Evolutionary conservation across 345 rosid genomes (phyloP).

Genomic region (Boechera divaricarpa): DNA sequence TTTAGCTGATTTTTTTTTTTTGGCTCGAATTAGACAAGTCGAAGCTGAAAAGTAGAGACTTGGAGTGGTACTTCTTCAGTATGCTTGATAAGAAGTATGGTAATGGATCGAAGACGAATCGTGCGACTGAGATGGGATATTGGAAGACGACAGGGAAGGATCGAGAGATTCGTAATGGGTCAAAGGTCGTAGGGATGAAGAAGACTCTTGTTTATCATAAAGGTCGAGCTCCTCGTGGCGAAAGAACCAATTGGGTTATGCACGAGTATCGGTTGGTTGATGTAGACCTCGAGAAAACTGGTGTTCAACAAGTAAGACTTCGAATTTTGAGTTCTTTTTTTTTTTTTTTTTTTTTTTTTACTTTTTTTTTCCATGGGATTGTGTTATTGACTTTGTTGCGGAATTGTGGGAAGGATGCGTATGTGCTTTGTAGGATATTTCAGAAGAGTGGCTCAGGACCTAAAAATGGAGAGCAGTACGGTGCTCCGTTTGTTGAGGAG

Average conservation of each 20-base stretch:
- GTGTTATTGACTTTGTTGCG: slow-evolving; percentile 28
- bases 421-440: slow-evolving; percentile 88
- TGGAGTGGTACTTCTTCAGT: slow-evolving; percentile 97
- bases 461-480: slow-evolving; percentile 94
- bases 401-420: slow-evolving; percentile 63
- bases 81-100: slow-evolving; percentile 80
- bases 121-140: slow-evolving; percentile 93
- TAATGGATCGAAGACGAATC: slow-evolving; percentile 84
- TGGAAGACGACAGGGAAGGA: slow-evolving; percentile 99
- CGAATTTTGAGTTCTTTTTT: background rate
- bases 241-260: slow-evolving; percentile 96
- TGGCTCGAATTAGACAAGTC: slow-evolving; percentile 56
- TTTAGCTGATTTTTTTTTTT: background rate
- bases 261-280: slow-evolving; percentile 86
- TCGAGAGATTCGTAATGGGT: slow-evolving; percentile 56
- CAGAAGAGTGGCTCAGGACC: slow-evolving; percentile 98
- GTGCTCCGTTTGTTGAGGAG: slow-evolving; percentile 94
- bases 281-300: slow-evolving; percentile 60
- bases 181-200: slow-evolving; percentile 82
- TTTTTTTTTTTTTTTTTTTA: background rate
- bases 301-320: slow-evolving; percentile 68
- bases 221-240: slow-evolving; percentile 90
- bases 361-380: background rate
- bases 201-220: slow-evolving; percentile 92
- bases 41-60: slow-evolving; percentile 82